A percentile compares a stretch with the other conserved stretches of the same genome.
These are phyloP conservation scores for Immersiella caudata DNA, from an alignment of 495 filamentous ascomycete genomes.

Conservation along the genomic window DNA sequence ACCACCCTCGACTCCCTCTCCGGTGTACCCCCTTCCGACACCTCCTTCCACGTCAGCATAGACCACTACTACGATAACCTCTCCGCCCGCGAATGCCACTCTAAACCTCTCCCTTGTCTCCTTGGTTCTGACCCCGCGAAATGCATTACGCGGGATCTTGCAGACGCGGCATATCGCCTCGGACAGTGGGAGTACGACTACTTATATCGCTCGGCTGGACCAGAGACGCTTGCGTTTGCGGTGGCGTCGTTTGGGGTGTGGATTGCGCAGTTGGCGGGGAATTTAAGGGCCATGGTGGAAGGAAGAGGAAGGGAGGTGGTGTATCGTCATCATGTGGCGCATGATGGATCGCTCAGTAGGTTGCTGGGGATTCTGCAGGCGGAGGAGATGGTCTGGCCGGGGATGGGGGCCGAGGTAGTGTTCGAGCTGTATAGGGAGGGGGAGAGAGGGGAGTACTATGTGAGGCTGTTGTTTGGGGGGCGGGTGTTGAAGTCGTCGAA, in stretches of 20 bases:
- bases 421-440: constrained; percentile 61
- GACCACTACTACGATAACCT: constrained; percentile 80
- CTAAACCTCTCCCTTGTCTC: constrained; percentile 64
- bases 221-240: constrained; percentile 57
- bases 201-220: constrained; percentile 61
- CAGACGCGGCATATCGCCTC: constrained; percentile 65
- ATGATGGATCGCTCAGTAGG: constrained; percentile 66
- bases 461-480: constrained; percentile 67
- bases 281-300: constrained; percentile 53
- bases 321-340: constrained; percentile 69
- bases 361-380: constrained; percentile 67
- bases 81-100: constrained; percentile 67
- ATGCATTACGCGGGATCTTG: constrained; percentile 59
- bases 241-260: constrained; percentile 62
- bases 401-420: constrained; percentile 69
- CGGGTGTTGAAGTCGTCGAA: constrained; percentile 60
- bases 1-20: constrained; percentile 59
- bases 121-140: constrained; percentile 36
- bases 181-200: constrained; percentile 72
- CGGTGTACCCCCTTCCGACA: constrained; percentile 55
- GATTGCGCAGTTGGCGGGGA: constrained; percentile 63
- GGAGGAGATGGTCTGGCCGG: constrained; percentile 73
- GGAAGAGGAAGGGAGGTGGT: constrained; percentile 40
- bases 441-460: constrained; percentile 38
- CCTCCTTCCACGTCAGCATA: constrained; percentile 62